These are phyloP conservation scores for Triticum monococcum DNA, from an alignment of 176 grass and related monocot species.

Conservation along the genomic window DNA sequence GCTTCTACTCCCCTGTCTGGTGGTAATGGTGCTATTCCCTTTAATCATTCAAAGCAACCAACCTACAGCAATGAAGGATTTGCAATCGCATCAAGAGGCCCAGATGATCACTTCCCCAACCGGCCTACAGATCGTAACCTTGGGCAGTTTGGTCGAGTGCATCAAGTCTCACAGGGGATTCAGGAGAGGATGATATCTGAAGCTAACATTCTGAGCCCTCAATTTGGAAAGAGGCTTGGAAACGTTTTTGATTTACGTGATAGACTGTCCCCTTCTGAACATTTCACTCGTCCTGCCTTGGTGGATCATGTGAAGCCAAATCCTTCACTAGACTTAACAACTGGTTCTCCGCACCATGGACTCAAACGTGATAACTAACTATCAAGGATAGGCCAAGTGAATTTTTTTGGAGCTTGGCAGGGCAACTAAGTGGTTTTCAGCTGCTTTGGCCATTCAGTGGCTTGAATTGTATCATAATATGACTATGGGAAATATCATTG, in stretches of 20 bases:
- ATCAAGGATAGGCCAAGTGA: constrained; percentile 13
- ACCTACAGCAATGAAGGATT: constrained; percentile 69
- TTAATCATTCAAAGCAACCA: constrained; percentile 65
- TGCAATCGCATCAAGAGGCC: constrained; percentile 39
- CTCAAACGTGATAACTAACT: constrained; percentile 39
- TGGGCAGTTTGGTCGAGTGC: constrained; percentile 42
- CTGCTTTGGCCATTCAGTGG: constrained; percentile 41
- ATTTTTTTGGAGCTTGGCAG: constrained; percentile 38
- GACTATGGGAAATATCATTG: constrained; percentile 41
- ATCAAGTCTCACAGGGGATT: constrained; percentile 62
- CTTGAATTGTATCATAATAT: constrained; percentile 47
- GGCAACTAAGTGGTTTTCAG: constrained; percentile 29
- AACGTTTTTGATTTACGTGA: constrained; percentile 76
- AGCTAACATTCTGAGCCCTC: constrained; percentile 74
- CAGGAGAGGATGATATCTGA: constrained; percentile 70
- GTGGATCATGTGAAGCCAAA: constrained; percentile 59
- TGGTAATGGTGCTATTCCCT: constrained; percentile 76
- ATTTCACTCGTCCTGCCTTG: constrained; percentile 48
- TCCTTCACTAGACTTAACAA: constrained; percentile 65
- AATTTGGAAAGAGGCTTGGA: constrained; percentile 77
- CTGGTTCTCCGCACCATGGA: constrained; percentile 43
- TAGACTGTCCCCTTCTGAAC: constrained; percentile 61
- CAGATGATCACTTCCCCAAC: constrained; percentile 33
- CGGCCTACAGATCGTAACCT: constrained; percentile 22
- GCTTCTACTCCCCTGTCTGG: constrained; percentile 85